Evolutionary conservation across 2,329 filamentous ascomycete genomes (phyloP), one percentile per base, ranked within the genome.

Genomic region (Fusarium falciforme): DNA sequence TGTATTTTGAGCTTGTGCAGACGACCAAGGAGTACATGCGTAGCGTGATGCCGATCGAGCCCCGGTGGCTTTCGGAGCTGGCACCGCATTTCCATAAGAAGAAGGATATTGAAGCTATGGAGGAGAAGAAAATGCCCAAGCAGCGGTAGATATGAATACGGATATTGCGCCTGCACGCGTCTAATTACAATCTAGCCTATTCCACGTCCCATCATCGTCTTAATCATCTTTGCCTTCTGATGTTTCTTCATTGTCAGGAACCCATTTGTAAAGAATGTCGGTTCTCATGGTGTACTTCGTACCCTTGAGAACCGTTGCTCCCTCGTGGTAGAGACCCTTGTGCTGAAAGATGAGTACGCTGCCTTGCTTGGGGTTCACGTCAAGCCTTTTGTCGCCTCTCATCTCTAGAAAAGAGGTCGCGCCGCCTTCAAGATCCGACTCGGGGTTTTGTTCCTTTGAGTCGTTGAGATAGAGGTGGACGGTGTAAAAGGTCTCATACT

Each of bases 21-120:
- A 96, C 94, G 40, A 93, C 89, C 31, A 97, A 97, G 85, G 96
- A 98, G 86, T 99, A 96, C 82, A 97, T 98, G 92, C 88, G 96
- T 27, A 94, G 91, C 78, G 93, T 93, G 67, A 92, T 98, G 87
- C 95, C 95, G 1, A 89, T 98, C 61, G 92, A 97, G 79, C 87
- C 93, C 0, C 91, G 91, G 80, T 98, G 95, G 95, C 81, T 99
- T 77, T 89, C 91, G 8, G 96, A 98, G 83, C 90, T 96, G 70
- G 96, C 96, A 71, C 96, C 96, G 71, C 96, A 98, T 85, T 98
- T 95, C 80, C 94, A 98, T 82, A 98, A 97, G 85, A 93, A 93
- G 85, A 93, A 94, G 84, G 95, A 98, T 80, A 82, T 98, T 44
- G 96, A 98, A 79, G 91, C 88, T 20, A 80, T 98, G 76, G 94